phyloP scores from a whole-genome alignment of 345 rosid species.

The Dovyalis caffra region DNA sequence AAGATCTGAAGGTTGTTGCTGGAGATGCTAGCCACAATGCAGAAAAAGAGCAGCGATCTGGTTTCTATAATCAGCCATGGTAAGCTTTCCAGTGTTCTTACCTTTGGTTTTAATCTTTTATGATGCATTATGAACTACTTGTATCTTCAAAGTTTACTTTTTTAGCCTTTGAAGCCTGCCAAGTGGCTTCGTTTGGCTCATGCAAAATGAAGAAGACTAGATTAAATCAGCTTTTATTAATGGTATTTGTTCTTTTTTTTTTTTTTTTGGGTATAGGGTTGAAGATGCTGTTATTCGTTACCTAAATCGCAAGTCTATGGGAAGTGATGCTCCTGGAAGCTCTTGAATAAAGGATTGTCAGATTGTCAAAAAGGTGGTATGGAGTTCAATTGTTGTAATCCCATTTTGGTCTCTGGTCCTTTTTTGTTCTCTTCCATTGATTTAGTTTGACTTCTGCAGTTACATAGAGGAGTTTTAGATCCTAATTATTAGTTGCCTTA shows the following conservation, averaged over 20 bases:
- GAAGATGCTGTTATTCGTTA: conserved; percentile 58
- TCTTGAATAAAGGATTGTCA: conserved; percentile 21
- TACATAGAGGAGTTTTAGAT: conserved; percentile 7
- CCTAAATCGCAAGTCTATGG: conserved; percentile 52
- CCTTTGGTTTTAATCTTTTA: not conserved
- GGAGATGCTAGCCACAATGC: conserved; percentile 42
- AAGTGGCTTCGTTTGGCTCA: not conserved
- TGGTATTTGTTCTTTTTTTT: not conserved
- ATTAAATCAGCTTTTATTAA: not conserved
- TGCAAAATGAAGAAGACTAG: not conserved
- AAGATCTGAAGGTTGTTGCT: conserved; percentile 52
- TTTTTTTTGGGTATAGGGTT: conserved; percentile 34
- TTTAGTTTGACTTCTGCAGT: conserved; percentile 7
- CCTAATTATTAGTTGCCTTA: not conserved
- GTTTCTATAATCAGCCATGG: conserved; percentile 58
- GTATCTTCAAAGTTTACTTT: not conserved
- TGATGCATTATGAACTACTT: not conserved
- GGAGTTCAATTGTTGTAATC: not conserved
- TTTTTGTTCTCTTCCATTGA: not conserved
- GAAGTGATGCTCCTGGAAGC: conserved; percentile 41
- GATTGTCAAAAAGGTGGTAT: not conserved
- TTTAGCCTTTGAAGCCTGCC: not conserved
- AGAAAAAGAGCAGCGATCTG: conserved; percentile 41
- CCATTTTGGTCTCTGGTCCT: not conserved
- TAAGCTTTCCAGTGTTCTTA: not conserved